Conservation (phyloP, 192 early-diverging fungal genomes). For the Gonapodya sp. region DNA sequence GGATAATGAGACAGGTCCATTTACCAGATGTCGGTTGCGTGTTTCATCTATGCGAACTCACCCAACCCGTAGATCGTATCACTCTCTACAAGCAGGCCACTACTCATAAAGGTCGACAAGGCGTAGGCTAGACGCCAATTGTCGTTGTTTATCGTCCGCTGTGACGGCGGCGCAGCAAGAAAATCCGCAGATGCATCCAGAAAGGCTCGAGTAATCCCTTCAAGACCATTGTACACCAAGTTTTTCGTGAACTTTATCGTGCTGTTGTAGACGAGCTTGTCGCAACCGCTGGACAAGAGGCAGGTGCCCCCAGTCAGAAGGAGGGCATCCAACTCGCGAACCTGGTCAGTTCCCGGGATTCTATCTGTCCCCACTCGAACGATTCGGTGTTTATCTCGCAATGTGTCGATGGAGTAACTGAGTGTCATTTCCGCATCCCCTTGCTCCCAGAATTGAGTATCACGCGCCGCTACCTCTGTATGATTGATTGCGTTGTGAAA, state of each 20-base stretch:
- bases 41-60: neutral
- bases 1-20: neutral
- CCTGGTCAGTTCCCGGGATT: neutral
- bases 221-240: neutral
- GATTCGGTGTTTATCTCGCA: neutral
- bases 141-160: neutral
- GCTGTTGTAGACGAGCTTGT: neutral
- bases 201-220: neutral
- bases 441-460: neutral
- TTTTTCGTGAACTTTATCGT: neutral
- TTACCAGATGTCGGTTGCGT: neutral
- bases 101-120: neutral
- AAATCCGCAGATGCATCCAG: neutral
- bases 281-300: neutral
- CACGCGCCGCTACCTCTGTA: neutral
- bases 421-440: neutral
- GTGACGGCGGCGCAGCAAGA: neutral
- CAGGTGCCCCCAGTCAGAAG: neutral
- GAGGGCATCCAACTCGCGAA: neutral
- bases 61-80: neutral
- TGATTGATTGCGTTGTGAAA: too few species aligned
- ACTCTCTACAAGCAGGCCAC: neutral
- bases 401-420: neutral
- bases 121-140: neutral
- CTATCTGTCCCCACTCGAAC: neutral